These are phyloP conservation scores for Trebouxia sp. DNA, from an alignment of 139 green algal genomes.

Conservation along the genomic window DNA sequence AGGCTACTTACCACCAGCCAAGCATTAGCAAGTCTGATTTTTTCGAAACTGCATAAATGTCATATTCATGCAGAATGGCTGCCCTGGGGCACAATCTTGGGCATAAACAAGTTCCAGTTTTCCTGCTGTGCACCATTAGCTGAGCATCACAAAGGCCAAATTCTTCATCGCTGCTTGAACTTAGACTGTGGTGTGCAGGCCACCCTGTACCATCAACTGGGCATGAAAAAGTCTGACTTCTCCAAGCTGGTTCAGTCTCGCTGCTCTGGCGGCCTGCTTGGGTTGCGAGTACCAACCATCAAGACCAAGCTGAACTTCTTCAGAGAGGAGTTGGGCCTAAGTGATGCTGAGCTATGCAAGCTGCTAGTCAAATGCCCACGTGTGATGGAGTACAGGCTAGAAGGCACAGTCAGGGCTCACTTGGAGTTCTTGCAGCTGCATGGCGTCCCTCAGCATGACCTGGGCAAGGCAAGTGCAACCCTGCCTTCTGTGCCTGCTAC, in stretches of 20 bases:
- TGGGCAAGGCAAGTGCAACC: constrained; percentile 43
- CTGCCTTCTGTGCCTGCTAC: background rate
- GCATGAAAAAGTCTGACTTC: constrained; percentile 32
- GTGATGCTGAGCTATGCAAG: constrained; percentile 49
- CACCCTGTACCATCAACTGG: constrained; percentile 36
- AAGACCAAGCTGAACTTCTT: constrained; percentile 53
- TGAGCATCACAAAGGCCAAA: too few relatives aligned
- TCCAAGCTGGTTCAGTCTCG: constrained; percentile 29
- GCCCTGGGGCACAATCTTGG: too few relatives aligned
- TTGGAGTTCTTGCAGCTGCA: constrained; percentile 58
- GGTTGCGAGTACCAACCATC: constrained; percentile 39
- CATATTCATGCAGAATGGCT: too few relatives aligned
- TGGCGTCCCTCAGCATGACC: constrained; percentile 44
- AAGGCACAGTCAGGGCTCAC: constrained; percentile 49
- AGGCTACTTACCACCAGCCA: too few relatives aligned
- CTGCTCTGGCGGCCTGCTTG: constrained; percentile 39
- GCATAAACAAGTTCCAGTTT: too few relatives aligned
- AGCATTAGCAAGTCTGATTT: too few relatives aligned
- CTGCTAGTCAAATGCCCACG: constrained; percentile 58
- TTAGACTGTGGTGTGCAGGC: background rate
- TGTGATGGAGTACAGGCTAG: constrained; percentile 54
- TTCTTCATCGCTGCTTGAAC: background rate
- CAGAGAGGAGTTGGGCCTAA: constrained; percentile 45
- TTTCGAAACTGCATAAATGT: too few relatives aligned
- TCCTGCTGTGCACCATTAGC: too few relatives aligned